Base-by-base conservation (phyloP, 2,329 filamentous ascomycete species). In the Huntiella omanensis region DNA sequence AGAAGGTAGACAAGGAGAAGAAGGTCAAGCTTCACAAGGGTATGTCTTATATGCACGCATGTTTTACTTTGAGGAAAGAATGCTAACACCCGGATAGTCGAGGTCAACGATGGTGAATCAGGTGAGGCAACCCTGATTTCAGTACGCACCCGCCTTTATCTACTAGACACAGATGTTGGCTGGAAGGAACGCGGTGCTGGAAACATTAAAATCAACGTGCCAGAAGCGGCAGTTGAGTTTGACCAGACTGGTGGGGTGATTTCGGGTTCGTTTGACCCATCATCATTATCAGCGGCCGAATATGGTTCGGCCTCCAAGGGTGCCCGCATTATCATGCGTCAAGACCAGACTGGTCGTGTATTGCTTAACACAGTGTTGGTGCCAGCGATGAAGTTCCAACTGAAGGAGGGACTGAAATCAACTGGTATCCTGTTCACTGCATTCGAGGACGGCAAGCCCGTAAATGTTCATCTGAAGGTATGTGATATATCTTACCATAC, bases 151-250 rank as follows among this genome's bases (percentile, higher is more conserved):
- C 93, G 92, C 61, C 73, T 96, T 49, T 96, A 84, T 64, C 73
- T 80, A 49, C 81, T 91, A 55, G 76, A 81, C 52, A 75, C 75
- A 52, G 68, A 69, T 33, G 70, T 73, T 46, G 77, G 77, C 40
- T 96, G 88, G 88, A 88, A 88, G 60, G 88, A 96, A 63, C 77
- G 87, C 45, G 87, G 87, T 10, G 71, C 78, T 3, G 87, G 87
- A 39, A 80, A 80, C 54, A 68, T 94, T 54, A 91, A 91, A 63
- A 71, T 94, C 58, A 94, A 95, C 55, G 77, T 80, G 11, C 73
- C 74, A 2, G 68, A 73, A 52, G 60, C 63, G 28, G 73, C 68
- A 49, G 65, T 73, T 4, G 67, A 71, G 17, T 68, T 72, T 36
- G 69, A 77, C 49, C 68, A 75, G 10, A 62, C 62, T 13, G 69